A percentile compares a stretch with the other conserved stretches of the same genome.
Evolutionary conservation across 2,329 filamentous ascomycete species (phyloP).

Genomic region (Anisogramma anomala): DNA sequence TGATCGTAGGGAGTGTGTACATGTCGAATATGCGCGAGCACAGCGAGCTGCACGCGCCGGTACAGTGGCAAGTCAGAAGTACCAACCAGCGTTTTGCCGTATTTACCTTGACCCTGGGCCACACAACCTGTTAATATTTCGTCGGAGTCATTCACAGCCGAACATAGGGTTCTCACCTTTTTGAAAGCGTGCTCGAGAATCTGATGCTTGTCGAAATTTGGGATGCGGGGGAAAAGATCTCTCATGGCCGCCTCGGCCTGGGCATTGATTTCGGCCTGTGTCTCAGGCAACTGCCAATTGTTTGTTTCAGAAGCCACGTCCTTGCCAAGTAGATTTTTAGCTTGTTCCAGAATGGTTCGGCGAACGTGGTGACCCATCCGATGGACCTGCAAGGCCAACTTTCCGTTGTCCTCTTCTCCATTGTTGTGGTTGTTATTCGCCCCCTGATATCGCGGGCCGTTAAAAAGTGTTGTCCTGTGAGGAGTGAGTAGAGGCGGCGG

Average conservation of each 20-base stretch:
- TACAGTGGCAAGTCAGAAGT: constrained; percentile 45
- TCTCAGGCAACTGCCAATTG: constrained; percentile 37
- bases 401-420: constrained; percentile 19
- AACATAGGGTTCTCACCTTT: constrained; percentile 32
- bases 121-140: constrained; percentile 3
- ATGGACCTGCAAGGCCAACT: constrained; percentile 41
- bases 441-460: constrained; percentile 20
- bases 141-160: constrained; percentile 4
- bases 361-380: constrained; percentile 51
- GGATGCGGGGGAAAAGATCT: constrained; percentile 55
- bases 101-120: constrained; percentile 35
- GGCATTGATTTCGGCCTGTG: constrained; percentile 47
- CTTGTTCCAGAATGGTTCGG: constrained; percentile 47
- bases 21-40: constrained; percentile 55
- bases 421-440: constrained; percentile 19
- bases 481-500: background rate
- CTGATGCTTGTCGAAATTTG: constrained; percentile 49
- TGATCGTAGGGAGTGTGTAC: constrained; percentile 55
- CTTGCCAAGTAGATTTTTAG: constrained; percentile 24
- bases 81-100: constrained; percentile 46
- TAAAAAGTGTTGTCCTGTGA: constrained; percentile 10
- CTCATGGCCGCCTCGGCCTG: constrained; percentile 51
- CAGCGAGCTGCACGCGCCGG: constrained; percentile 52
- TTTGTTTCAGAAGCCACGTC: constrained; percentile 18
- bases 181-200: constrained; percentile 54